These are phyloP conservation scores for Trypanosoma brucei DNA, from an alignment of 208 protist genomes.

Conservation along the genomic window DNA sequence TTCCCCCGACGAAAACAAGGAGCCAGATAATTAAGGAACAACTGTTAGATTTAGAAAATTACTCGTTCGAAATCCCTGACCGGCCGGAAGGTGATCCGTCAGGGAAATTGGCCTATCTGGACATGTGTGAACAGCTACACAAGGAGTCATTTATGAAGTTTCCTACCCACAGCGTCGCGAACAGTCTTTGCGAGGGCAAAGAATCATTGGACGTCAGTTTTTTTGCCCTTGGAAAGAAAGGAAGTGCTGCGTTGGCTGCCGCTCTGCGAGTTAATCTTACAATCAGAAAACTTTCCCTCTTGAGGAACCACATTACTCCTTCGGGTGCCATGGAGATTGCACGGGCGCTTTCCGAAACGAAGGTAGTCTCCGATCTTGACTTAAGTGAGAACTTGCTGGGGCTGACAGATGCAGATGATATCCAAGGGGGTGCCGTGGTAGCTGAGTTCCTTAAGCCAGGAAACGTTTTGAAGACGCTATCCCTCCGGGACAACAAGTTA, in stretches of 20 bases:
- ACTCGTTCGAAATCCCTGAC: slow-evolving; percentile 41
- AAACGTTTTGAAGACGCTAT: slow-evolving; percentile 48
- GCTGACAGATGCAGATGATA: slow-evolving; percentile 24
- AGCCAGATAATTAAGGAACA: slow-evolving; percentile 65
- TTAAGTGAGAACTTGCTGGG: slow-evolving; percentile 75
- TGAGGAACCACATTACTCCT: slow-evolving; percentile 78
- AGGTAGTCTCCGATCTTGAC: slow-evolving; percentile 57
- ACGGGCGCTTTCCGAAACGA: slow-evolving; percentile 48
- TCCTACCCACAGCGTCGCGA: slow-evolving; percentile 59
- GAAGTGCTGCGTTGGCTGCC: slow-evolving; percentile 64
- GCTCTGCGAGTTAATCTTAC: slow-evolving; percentile 65
- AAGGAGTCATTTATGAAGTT: slow-evolving; percentile 70
- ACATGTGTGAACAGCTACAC: slow-evolving; percentile 47
- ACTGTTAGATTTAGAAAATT: slow-evolving; percentile 44
- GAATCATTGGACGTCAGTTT: slow-evolving; percentile 71
- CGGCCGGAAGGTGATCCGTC: slow-evolving; percentile 64
- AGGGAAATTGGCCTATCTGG: slow-evolving; percentile 58
- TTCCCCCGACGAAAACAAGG: slow-evolving; percentile 49
- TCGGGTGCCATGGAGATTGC: slow-evolving; percentile 59
- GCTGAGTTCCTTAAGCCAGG: slow-evolving; percentile 53
- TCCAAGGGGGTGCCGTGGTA: slow-evolving; percentile 60
- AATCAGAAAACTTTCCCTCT: slow-evolving; percentile 55
- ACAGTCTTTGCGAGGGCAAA: slow-evolving; percentile 38
- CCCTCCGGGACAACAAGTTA: slow-evolving; percentile 69
- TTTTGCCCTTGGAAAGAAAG: slow-evolving; percentile 63